Percentiles rank a stretch among this genome's conserved stretches.
Evolutionary conservation across 1,284 basidiomycete genomes (phyloP).

Genomic region (Boletellus deceptivus): DNA sequence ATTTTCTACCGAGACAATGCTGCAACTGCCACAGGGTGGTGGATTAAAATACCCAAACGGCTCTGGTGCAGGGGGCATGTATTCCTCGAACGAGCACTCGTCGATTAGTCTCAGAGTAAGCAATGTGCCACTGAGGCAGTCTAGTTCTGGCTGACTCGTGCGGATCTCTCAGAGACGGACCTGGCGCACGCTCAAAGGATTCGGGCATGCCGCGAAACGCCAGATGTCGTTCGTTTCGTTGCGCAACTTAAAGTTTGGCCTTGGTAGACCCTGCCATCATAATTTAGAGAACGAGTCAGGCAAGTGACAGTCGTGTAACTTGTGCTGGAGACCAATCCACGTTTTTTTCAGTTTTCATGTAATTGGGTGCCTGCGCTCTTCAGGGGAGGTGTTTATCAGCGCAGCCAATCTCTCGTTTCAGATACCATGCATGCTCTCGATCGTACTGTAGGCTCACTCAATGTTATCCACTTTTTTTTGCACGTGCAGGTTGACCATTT

Average conservation of each 20-base stretch:
- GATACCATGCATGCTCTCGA: neutral
- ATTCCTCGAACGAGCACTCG: conserved; percentile 10
- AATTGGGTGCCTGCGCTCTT: neutral
- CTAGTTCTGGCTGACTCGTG: neutral
- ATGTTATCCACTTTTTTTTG: conserved; percentile 8
- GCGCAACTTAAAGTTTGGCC: conserved; percentile 7
- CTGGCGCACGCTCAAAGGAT: conserved; percentile 14
- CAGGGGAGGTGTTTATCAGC: neutral
- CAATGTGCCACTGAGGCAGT: neutral
- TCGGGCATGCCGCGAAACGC: conserved; percentile 18
- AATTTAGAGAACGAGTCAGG: conserved; percentile 25
- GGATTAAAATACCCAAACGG: conserved; percentile 3
- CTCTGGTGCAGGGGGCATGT: neutral
- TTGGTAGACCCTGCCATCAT: conserved; percentile 22
- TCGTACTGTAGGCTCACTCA: conserved; percentile 1
- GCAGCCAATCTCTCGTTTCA: neutral
- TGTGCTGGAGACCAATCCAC: neutral
- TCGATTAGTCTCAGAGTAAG: conserved; percentile 22
- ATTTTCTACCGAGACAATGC: conserved; percentile 25
- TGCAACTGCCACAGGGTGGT: conserved; percentile 10
- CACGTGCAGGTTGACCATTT: neutral
- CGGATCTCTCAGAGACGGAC: conserved; percentile 16
- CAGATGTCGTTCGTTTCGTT: conserved; percentile 16
- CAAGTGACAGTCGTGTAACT: conserved; percentile 1
- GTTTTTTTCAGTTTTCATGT: conserved; percentile 20